phyloP scores from a whole-genome alignment of 768 basidiomycete genomes.

The Lactifluus echinatus region DNA sequence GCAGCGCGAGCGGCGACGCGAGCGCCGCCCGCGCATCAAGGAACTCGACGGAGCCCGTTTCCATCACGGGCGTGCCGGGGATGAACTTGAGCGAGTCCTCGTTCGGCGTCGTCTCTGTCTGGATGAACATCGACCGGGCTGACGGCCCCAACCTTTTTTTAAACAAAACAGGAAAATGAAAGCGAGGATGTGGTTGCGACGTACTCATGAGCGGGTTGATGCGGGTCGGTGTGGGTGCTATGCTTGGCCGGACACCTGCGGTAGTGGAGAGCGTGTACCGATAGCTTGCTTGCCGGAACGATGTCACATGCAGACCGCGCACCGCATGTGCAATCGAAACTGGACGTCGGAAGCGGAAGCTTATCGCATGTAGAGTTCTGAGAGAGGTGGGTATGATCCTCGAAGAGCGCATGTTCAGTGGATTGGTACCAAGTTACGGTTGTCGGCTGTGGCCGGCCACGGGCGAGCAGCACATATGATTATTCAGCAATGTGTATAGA shows the following conservation, averaged over 20 bases:
- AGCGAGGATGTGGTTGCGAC: constrained; percentile 5
- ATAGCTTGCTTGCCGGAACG: neutral
- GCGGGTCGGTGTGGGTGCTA: neutral
- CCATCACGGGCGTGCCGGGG: constrained; percentile 84
- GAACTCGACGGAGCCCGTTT: constrained; percentile 86
- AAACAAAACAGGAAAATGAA: neutral
- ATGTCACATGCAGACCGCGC: constrained; percentile 4
- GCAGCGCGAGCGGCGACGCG: constrained; percentile 87
- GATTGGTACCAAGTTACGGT: neutral
- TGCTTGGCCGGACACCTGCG: constrained; percentile 10
- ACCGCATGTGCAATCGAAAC: neutral
- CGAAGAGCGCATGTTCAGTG: constrained; percentile 1
- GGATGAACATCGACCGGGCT: constrained; percentile 95
- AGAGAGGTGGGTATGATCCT: neutral
- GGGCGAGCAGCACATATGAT: too few species aligned
- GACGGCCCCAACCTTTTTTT: neutral
- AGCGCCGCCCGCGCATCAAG: constrained; percentile 82
- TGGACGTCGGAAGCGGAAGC: neutral
- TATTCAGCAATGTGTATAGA: constrained; percentile 7
- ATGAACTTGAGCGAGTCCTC: constrained; percentile 98
- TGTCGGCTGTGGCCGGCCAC: neutral
- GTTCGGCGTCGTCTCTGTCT: constrained; percentile 96
- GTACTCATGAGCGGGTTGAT: constrained; percentile 30
- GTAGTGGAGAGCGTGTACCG: constrained; percentile 9
- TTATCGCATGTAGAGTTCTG: neutral